Conservation (phyloP, 129 eudicot species). For the Oenanthe sinensis region DNA sequence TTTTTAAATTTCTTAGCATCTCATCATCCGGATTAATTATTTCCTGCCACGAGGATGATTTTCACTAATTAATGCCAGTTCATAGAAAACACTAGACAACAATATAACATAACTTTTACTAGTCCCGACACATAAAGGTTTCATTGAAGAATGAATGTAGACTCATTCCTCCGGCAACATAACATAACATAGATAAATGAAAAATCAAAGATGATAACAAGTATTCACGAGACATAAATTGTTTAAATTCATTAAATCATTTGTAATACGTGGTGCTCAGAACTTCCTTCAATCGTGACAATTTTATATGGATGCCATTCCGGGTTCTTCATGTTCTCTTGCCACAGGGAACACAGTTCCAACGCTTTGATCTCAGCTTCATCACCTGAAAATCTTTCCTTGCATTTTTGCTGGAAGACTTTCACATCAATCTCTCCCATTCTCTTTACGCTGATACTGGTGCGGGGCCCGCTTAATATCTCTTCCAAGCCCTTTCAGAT, state of each 20-base stretch:
- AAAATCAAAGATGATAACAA: neutral
- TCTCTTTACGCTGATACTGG: slow-evolving; percentile 2
- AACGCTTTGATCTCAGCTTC: slow-evolving; percentile 2
- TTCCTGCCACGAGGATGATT: neutral
- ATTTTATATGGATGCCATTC: slow-evolving; percentile 9
- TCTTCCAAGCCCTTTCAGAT: neutral
- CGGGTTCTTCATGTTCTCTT: slow-evolving; percentile 1
- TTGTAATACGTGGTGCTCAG: neutral
- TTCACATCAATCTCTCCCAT: slow-evolving; percentile 8
- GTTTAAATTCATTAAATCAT: neutral
- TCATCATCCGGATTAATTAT: neutral
- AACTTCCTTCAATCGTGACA: neutral
- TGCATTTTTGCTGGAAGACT: slow-evolving; percentile 5
- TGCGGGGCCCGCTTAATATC: neutral
- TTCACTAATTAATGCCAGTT: neutral
- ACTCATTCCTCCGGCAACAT: neutral
- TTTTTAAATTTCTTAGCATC: neutral
- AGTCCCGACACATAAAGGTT: neutral
- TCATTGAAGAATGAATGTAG: neutral
- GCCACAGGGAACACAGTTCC: slow-evolving; percentile 8
- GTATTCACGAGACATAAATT: neutral
- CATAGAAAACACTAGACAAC: neutral
- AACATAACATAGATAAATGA: neutral
- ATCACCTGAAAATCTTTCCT: slow-evolving; percentile 2
- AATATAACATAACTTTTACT: neutral